Evolutionary conservation across 1,284 basidiomycete genomes (phyloP), one percentile per base, ranked within the genome.

Genomic region (Tranzscheliella williamsii): DNA sequence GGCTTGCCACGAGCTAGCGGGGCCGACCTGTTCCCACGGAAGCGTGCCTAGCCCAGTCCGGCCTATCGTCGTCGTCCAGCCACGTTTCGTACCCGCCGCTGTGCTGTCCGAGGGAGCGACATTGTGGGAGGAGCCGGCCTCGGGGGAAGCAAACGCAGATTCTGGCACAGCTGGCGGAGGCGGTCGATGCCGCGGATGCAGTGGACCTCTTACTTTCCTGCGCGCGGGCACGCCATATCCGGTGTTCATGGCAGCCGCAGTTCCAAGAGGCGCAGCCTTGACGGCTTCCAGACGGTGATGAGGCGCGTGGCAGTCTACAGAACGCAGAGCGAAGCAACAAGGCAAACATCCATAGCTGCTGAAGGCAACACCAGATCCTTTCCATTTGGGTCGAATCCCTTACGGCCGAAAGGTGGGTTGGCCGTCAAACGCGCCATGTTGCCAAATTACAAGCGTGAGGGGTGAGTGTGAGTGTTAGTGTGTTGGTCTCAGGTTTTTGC

Each of bases 191-290:
- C 40, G 52, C 8, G 52, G 47, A 30, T 62, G 57, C 17, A 62
- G 52, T 1, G 57, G 52, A 18, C 47, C 57, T 5, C 57, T 47
- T 24, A 51, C 7, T 12, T 44, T 39, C 23, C 57, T 47, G 42
- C 57, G 38, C 9, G 52, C 50, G 5, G 57, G 57, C 43, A 62
- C 48, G 13, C 52, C 52, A 29, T 62, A 62, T 18, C 57, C 52
- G 7, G 47, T 51, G 26, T 62, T 62, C 57, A 62, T 62, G 12
- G 18, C 37, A 38, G 4, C 16, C 3, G 29, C 13, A 9, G n/a
- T n/a, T n/a, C n/a, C n/a, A n/a, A n/a, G n/a, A n/a, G 12, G 34
- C 11, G 13, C 30, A 9, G 18, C 27, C 18, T 7, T 36, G 0
- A 8, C n/a, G n/a, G n/a, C n/a, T n/a, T n/a, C n/a, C n/a, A n/a